Base-by-base conservation (phyloP, 176 grass and related monocot species). In the Oropetium thomaeum region DNA sequence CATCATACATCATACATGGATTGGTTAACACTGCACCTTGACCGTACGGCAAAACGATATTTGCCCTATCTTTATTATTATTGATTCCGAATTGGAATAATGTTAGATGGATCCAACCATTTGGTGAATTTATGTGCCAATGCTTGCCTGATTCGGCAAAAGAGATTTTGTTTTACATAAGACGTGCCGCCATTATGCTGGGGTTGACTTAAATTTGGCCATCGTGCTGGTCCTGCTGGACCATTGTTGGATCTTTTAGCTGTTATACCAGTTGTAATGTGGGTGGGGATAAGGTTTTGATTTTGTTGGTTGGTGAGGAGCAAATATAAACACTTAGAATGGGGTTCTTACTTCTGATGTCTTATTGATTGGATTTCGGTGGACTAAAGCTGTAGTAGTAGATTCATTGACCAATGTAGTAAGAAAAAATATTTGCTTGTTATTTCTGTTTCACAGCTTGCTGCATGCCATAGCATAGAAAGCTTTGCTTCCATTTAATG, bases 181-280 rank as follows among this genome's bases (percentile, higher is more conserved):
- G 43, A 74, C 17, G 63, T 75, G 58, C 8, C 62, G 28, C 14
- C 67, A 34, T 79, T 78, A 58, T 41, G 28, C 45, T 58, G 55
- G 75, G 80, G 62, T 80, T 88, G 86, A 88, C 86, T 70, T 84
- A 76, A 43, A 58, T 75, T 28, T 63, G 35, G 44, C 54, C 23
- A 27, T 57, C 27, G 53, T 27, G 53, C 53, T 57, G 53, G 53
- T 27, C 53, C 53, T 27, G 53, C 53, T 57, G 53, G 53, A 57
- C 53, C 53, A 65, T 68, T 79, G 65, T 69, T 83, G 72, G 79
- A 79, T 52, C 62, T 42, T 42, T 62, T 54, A 79, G 67, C 37
- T 62, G 74, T 75, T 83, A 42, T 55, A 67, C 27, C 61, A 61
- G 35, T 68, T 45, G 34, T 83, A 67, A 39, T 83, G 34, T 28